phyloP scores from a whole-genome alignment of 495 filamentous ascomycete genomes.

The Jackrogersella multiformis region DNA sequence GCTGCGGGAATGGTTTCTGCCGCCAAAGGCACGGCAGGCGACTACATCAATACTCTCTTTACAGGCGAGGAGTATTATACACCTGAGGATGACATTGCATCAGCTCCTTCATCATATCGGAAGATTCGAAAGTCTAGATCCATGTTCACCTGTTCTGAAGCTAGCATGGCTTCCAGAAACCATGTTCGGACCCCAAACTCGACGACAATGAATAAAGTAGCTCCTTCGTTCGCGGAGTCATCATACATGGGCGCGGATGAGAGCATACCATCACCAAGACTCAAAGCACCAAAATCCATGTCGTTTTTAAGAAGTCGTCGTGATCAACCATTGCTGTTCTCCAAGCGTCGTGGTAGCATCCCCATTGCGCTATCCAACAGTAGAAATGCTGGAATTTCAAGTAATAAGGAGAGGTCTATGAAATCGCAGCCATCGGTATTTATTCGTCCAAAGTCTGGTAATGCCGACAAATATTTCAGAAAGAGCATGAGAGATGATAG shows the following conservation, averaged over 20 bases:
- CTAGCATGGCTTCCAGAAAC: constrained; percentile 26
- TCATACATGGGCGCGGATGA: neutral
- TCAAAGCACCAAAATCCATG: constrained; percentile 66
- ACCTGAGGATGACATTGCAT: constrained; percentile 68
- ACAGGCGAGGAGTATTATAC: constrained; percentile 59
- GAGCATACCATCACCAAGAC: constrained; percentile 1
- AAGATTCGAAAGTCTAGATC: constrained; percentile 77
- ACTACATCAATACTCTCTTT: constrained; percentile 51
- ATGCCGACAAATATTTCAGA: constrained; percentile 58
- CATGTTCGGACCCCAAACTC: constrained; percentile 33
- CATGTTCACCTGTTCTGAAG: constrained; percentile 67
- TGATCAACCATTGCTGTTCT: constrained; percentile 29
- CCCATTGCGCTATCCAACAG: constrained; percentile 2
- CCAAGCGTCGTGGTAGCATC: constrained; percentile 30
- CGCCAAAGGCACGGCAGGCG: constrained; percentile 44
- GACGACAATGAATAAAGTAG: constrained; percentile 47
- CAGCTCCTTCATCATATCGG: constrained; percentile 77
- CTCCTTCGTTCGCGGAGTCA: neutral
- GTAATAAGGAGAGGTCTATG: constrained; percentile 14
- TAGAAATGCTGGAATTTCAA: neutral
- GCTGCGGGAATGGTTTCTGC: constrained; percentile 49
- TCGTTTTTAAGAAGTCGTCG: constrained; percentile 66
- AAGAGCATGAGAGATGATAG: constrained; percentile 44
- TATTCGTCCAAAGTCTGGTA: constrained; percentile 54
- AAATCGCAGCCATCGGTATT: constrained; percentile 60